These are phyloP conservation scores for Ophiostoma angusticollis DNA, from an alignment of 2,329 filamentous ascomycete genomes.

Conservation along the genomic window DNA sequence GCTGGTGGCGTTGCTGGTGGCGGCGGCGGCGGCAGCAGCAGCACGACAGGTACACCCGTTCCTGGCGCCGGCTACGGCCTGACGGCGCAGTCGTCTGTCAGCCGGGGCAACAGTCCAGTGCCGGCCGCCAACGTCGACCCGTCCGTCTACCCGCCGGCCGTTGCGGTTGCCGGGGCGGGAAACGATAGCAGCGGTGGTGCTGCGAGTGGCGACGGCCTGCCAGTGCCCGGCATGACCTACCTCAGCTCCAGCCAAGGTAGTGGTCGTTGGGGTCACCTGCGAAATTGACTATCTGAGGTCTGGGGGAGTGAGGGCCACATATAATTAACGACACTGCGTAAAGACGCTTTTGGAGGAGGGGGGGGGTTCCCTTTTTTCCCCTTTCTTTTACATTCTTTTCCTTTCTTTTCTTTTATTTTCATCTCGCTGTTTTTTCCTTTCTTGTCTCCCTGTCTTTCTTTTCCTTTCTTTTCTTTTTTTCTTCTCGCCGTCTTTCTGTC, in stretches of 20 bases:
- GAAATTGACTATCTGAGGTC: conserved; percentile 20
- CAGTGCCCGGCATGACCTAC: conserved; percentile 26
- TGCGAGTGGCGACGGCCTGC: conserved; percentile 6
- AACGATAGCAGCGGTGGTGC: not conserved
- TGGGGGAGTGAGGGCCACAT: too few species aligned
- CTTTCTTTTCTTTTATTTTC: not conserved
- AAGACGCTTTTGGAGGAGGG: too few species aligned
- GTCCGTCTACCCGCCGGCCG: conserved; percentile 16
- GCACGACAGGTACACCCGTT: not conserved
- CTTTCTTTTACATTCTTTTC: too few species aligned
- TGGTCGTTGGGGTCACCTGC: conserved; percentile 31
- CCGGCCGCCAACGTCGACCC: conserved; percentile 21
- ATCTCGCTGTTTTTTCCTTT: too few species aligned
- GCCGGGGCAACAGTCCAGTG: too few species aligned
- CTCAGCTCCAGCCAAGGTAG: conserved; percentile 26
- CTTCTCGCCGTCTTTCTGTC: not conserved
- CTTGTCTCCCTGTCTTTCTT: not conserved
- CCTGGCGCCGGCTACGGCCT: conserved; percentile 1
- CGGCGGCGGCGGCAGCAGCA: conserved; percentile 17
- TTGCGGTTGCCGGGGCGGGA: not conserved
- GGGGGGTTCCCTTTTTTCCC: too few species aligned
- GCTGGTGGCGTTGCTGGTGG: conserved; percentile 15
- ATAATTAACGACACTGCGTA: too few species aligned
- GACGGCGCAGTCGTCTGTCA: too few species aligned
- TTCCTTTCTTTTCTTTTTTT: not conserved